Evolutionary conservation across 2,329 filamentous ascomycete genomes (phyloP), one percentile per base, ranked within the genome.

Genomic region (Falciphora oryzae): DNA sequence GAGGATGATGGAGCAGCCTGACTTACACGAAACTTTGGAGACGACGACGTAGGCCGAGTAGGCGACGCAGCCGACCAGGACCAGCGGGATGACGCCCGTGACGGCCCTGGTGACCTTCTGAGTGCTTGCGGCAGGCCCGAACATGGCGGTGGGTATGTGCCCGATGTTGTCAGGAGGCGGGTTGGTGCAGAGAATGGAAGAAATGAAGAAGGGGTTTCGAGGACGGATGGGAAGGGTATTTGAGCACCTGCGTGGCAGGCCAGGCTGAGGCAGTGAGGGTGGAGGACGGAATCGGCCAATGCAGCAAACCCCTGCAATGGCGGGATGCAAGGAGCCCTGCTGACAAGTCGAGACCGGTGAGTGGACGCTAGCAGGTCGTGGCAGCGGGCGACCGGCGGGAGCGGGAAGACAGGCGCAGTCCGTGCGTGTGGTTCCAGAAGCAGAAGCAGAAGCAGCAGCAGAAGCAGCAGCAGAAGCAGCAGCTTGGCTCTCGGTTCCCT

Each of bases 31-130:
- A 67, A 93, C 76, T 59, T 82, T 82, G 67, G 83, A 87, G 61
- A 90, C 85, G 61, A 93, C 75, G 18, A 87, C 87, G 77, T 90
- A 97, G 44, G 86, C 89, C 27, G 85, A 85, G 75, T 91, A 92
- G 53, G 81, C 87, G 66, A 91, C 82, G 53, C 85, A 80, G 35
- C 82, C 88, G 44, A 87, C 75, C 57, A 96, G 83, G 62, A 94
- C 73, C 56, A 88, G 69, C 4, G 93, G 93, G 65, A 96, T 86
- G 65, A 89, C 76, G 65, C 89, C 83, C 63, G 87, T 85, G 61
- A 58, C 61, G 18, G n/a, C 44, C 50, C 56, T 29, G 31, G 61
- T 63, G 28, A 57, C 35, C 44, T 35, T 57, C 18, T 57, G 53
- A 22, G 61, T 63, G 56, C 61, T 63, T 32, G 61, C 61, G n/a